Percentiles rank a stretch among this genome's conserved stretches.
Evolutionary conservation across 345 rosid species (phyloP).

Genomic region (Euphorbia tirucalli): DNA sequence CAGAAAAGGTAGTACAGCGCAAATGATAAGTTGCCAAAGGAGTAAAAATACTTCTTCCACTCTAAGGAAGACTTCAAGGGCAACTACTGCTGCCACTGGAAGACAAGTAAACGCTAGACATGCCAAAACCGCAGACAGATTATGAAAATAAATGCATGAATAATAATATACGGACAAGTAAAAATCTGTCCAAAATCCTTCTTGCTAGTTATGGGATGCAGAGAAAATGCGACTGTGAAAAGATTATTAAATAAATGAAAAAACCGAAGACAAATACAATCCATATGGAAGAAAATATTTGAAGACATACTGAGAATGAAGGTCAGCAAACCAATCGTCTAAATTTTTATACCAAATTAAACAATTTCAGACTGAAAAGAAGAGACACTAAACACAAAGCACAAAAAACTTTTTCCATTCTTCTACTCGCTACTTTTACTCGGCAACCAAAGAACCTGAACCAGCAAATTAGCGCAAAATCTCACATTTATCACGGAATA

Average conservation of each 20-base stretch:
- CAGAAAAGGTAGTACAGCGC: too few species aligned
- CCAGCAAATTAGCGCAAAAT: conserved; percentile 14
- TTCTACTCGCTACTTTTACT: not conserved
- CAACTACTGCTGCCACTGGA: not conserved
- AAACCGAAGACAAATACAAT: not conserved
- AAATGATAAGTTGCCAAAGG: not conserved
- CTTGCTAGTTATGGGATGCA: not conserved
- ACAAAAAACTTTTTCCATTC: not conserved
- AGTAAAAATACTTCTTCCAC: not conserved
- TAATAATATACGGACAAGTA: not conserved
- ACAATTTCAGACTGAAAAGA: not conserved
- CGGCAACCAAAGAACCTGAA: conserved; percentile 2
- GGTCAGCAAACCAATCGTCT: not conserved
- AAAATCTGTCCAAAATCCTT: not conserved
- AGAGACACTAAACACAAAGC: not conserved
- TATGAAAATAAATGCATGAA: not conserved
- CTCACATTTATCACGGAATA: conserved; percentile 17
- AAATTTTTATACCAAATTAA: not conserved
- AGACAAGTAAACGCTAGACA: not conserved
- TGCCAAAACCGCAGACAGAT: not conserved
- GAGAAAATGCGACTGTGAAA: not conserved
- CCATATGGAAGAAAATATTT: not conserved
- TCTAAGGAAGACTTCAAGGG: too few species aligned
- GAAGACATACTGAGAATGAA: not conserved
- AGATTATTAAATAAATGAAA: not conserved